These are phyloP conservation scores for Spathaspora sp. DNA, from an alignment of 805 yeast species.

Conservation along the genomic window DNA sequence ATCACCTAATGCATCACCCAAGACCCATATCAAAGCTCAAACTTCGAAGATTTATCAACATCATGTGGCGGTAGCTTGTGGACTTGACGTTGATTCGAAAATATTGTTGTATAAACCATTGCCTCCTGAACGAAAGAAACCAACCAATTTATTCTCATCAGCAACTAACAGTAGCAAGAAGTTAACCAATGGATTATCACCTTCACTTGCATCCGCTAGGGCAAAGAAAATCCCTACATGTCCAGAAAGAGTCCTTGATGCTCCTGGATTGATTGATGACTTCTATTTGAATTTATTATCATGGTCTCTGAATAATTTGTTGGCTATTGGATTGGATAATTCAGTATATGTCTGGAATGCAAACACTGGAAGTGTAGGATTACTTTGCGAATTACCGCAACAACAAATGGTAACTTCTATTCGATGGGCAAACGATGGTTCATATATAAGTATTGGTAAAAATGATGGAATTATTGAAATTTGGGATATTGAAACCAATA, in stretches of 20 bases:
- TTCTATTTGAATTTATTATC: constrained; percentile 81
- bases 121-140: constrained; percentile 62
- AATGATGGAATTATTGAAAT: constrained; percentile 83
- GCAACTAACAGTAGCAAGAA: constrained; percentile 13
- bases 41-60: constrained; percentile 60
- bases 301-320: constrained; percentile 79
- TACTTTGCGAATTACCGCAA: constrained; percentile 48
- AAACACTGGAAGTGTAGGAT: constrained; percentile 68
- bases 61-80: constrained; percentile 93
- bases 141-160: constrained; percentile 26
- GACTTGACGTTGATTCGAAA: constrained; percentile 75
- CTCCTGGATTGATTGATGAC: constrained; percentile 92
- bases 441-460: constrained; percentile 78
- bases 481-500: constrained; percentile 83
- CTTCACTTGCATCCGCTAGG: constrained; percentile 58
- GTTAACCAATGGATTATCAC: constrained; percentile 29
- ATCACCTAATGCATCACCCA: constrained; percentile 48
- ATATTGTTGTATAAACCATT: constrained; percentile 83
- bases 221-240: constrained; percentile 78
- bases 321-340: constrained; percentile 85
- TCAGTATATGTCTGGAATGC: constrained; percentile 94
- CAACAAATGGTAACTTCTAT: constrained; percentile 58
- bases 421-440: constrained; percentile 89
- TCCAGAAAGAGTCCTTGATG: constrained; percentile 92
- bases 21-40: constrained; percentile 52